These are phyloP conservation scores for Rhizopus sp. DNA, from an alignment of 371 early-diverging fungal genomes.

Conservation along the genomic window DNA sequence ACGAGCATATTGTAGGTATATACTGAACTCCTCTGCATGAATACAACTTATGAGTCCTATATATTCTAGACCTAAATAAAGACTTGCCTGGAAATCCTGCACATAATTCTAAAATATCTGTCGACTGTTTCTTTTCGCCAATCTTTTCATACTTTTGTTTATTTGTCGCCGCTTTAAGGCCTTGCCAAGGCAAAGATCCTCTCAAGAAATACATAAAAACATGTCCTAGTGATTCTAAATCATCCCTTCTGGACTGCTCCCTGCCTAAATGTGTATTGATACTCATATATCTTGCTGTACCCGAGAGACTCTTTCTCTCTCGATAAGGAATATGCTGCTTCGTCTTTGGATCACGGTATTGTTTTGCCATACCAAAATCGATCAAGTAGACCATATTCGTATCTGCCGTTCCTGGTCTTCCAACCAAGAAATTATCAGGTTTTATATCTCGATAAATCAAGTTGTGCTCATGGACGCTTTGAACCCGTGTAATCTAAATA, in stretches of 20 bases:
- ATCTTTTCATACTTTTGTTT: slow-evolving; percentile 98
- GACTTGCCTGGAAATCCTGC: slow-evolving; percentile 72
- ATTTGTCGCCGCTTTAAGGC: slow-evolving; percentile 95
- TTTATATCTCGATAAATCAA: slow-evolving; percentile 98
- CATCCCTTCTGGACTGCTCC: slow-evolving; percentile 96
- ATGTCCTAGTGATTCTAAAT: slow-evolving; percentile 97
- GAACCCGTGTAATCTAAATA: slow-evolving; percentile 78
- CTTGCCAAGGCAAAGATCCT: slow-evolving; percentile 97
- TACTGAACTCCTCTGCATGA: slow-evolving; percentile 75
- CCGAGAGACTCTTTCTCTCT: slow-evolving; percentile 90
- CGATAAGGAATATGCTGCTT: slow-evolving; percentile 93
- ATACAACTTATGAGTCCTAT: not conserved
- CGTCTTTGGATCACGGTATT: slow-evolving; percentile 91
- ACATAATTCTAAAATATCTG: slow-evolving; percentile 84
- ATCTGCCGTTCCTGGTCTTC: slow-evolving; percentile 68
- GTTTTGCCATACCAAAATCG: slow-evolving; percentile 98
- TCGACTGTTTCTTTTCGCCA: slow-evolving; percentile 93
- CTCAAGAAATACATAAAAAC: slow-evolving; percentile 98
- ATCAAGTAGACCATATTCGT: slow-evolving; percentile 77
- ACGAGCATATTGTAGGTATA: slow-evolving; percentile 72
- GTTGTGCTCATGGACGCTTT: slow-evolving; percentile 92
- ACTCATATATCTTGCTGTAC: slow-evolving; percentile 98
- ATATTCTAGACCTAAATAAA: not conserved
- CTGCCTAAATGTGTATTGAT: slow-evolving; percentile 96
- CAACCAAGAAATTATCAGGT: slow-evolving; percentile 98